Percentiles rank a stretch among this genome's conserved stretches.
These are phyloP conservation scores for Scenedesmus sp. DNA, from an alignment of 163 green algal genomes.

Conservation along the genomic window DNA sequence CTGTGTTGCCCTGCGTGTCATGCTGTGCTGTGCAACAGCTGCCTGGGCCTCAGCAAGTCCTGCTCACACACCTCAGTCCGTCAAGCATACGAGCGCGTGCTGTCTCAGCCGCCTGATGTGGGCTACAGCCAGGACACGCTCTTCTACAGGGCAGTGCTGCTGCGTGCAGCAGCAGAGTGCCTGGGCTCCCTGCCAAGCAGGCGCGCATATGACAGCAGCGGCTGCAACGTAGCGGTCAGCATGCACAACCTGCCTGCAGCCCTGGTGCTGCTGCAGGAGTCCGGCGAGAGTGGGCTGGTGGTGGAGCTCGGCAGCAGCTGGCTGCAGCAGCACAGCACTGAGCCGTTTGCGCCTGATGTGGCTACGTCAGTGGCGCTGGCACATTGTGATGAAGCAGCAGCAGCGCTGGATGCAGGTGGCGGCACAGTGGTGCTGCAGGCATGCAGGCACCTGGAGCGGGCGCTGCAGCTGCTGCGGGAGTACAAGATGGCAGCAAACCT, in stretches of 20 bases:
- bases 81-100: slow-evolving; percentile 23
- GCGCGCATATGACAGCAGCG: slow-evolving; percentile 39
- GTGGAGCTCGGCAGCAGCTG: slow-evolving; percentile 53
- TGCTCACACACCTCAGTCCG: background rate
- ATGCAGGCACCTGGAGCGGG: slow-evolving; percentile 59
- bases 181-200: slow-evolving; percentile 30
- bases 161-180: slow-evolving; percentile 52
- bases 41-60: background rate
- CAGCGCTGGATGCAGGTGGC: background rate
- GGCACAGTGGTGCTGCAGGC: slow-evolving; percentile 40
- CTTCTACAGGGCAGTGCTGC: slow-evolving; percentile 60
- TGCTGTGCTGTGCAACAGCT: background rate
- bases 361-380: slow-evolving; percentile 57
- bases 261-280: slow-evolving; percentile 67
- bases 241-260: slow-evolving; percentile 59
- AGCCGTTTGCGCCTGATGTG: slow-evolving; percentile 52
- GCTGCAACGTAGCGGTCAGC: slow-evolving; percentile 50
- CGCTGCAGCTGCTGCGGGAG: slow-evolving; percentile 49
- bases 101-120: background rate
- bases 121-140: slow-evolving; percentile 59
- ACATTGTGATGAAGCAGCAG: slow-evolving; percentile 55
- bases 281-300: slow-evolving; percentile 51
- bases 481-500: slow-evolving; percentile 55
- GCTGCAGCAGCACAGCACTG: slow-evolving; percentile 48
- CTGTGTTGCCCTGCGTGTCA: background rate